Percentiles rank a stretch among this genome's conserved stretches.
Evolutionary conservation across 2,329 filamentous ascomycete genomes (phyloP).

Genomic region (Botrytis porri): DNA sequence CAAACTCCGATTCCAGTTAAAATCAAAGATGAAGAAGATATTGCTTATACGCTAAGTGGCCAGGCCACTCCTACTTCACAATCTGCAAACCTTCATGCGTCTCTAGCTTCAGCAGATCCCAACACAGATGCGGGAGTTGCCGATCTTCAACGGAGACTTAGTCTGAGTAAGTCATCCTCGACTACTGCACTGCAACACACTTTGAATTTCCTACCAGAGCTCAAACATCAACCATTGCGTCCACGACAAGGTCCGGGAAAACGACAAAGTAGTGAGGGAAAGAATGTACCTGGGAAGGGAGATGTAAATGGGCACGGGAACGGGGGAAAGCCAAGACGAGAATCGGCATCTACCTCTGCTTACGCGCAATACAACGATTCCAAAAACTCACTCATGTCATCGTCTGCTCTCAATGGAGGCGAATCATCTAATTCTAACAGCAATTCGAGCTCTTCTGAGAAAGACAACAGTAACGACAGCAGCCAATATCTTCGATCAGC

Average conservation of each 20-base stretch:
- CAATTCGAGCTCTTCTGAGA: slow-evolving; percentile 22
- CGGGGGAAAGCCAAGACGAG: neutral
- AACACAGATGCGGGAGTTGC: slow-evolving; percentile 16
- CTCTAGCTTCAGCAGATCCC: slow-evolving; percentile 21
- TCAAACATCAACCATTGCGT: slow-evolving; percentile 42
- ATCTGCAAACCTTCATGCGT: slow-evolving; percentile 6
- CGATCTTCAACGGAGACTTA: slow-evolving; percentile 18
- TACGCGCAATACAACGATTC: slow-evolving; percentile 12
- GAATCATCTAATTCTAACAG: slow-evolving; percentile 5
- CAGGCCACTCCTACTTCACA: neutral
- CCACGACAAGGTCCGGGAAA: slow-evolving; percentile 35
- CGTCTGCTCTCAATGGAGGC: neutral
- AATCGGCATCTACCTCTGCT: slow-evolving; percentile 8
- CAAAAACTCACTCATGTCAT: slow-evolving; percentile 7
- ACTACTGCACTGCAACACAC: slow-evolving; percentile 24
- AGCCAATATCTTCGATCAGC: slow-evolving; percentile 31
- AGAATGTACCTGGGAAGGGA: neutral
- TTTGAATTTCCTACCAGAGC: slow-evolving; percentile 40
- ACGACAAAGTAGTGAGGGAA: slow-evolving; percentile 19
- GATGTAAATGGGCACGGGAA: neutral
- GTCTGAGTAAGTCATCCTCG: slow-evolving; percentile 29
- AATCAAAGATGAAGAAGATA: neutral
- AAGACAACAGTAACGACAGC: neutral
- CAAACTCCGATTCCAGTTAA: neutral
- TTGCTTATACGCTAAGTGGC: neutral